Percentiles rank a stretch among this genome's conserved stretches.
Evolutionary conservation across 108 stramenopile species (phyloP).

Genomic region (Nitzschia sp.): DNA sequence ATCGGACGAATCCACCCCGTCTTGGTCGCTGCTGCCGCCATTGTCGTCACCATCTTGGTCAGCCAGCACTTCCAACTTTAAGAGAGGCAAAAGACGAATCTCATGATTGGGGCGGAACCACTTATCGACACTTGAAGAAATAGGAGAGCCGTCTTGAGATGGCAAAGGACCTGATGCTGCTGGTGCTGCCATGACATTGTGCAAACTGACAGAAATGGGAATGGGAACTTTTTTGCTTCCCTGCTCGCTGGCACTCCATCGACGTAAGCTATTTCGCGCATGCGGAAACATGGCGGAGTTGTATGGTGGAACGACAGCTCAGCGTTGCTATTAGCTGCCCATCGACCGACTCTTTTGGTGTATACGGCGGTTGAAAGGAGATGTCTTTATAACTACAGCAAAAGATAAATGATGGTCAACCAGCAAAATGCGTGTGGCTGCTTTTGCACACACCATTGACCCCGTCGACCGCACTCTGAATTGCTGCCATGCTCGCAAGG

Average conservation of each 20-base stretch:
- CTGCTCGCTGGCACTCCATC: slow-evolving; percentile 23
- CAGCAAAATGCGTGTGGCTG: too few relatives aligned
- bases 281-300: slow-evolving; percentile 36
- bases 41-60: background rate
- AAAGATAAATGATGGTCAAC: too few relatives aligned
- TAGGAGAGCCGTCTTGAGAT: background rate
- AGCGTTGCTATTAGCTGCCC: too few relatives aligned
- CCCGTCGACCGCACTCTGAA: too few relatives aligned
- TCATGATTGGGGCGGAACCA: slow-evolving; percentile 17
- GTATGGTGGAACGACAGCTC: too few relatives aligned
- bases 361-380: too few relatives aligned
- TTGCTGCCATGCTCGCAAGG: too few relatives aligned
- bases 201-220: slow-evolving; percentile 32
- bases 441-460: too few relatives aligned
- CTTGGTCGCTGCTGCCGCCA: background rate
- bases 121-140: background rate
- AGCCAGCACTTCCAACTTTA: slow-evolving; percentile 22
- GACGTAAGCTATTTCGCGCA: slow-evolving; percentile 29
- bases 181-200: slow-evolving; percentile 19
- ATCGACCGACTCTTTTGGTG: too few relatives aligned
- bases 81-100: slow-evolving; percentile 17
- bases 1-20: background rate
- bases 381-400: too few relatives aligned
- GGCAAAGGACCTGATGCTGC: slow-evolving; percentile 1
- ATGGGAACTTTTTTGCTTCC: slow-evolving; percentile 29